Base-by-base conservation (phyloP, 352 stramenopile species). In the Phytophthora cryptogea region DNA sequence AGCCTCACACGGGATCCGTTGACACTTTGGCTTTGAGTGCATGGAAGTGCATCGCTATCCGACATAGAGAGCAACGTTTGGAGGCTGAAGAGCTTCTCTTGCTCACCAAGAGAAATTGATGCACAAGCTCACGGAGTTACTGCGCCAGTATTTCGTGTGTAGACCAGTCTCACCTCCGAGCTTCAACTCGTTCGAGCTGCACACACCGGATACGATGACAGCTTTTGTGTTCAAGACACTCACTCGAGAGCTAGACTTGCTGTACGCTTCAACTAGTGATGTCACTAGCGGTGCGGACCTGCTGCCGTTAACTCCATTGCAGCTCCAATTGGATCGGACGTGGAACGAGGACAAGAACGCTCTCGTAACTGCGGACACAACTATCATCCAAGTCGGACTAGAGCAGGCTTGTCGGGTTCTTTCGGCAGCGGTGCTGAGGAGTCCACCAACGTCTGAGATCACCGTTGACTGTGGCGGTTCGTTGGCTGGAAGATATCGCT, bases 211-310 rank as follows among this genome's bases (percentile, higher is more conserved):
- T 23, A 23, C 20, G 20, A 23, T 23, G 20, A 23, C 20, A 23
- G 20, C 20, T 23, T 23, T 23, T 23, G 20, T 61, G 32, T 46
- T 61, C 10, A 46, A 47, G 60, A 55, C 46, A 1, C 63, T 55
- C 33, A 23, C 54, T 23, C 46, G 46, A 30, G 60, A 68, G 7
- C 39, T 68, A 10, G 47, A 63, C 8, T 9, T 36, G 23, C 33
- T 68, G 17, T 59, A 63, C n/a, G 46, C 40, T 13, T 23, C 44
- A 33, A 63, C 59, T 4, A 20, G 63, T 32, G 16, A 55, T n/a
- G 39, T 67, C 9, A 32, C 50, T 40, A 37, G 40, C 5, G 35
- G 41, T 23, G n/a, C 35, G 3, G 31, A 48, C 3, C 31, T 47
- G 27, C 5, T 39, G 8, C 16, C 20, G 13, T 33, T 23, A 5